These are phyloP conservation scores for Pythium sp. DNA, from an alignment of 352 stramenopile species.

Conservation along the genomic window DNA sequence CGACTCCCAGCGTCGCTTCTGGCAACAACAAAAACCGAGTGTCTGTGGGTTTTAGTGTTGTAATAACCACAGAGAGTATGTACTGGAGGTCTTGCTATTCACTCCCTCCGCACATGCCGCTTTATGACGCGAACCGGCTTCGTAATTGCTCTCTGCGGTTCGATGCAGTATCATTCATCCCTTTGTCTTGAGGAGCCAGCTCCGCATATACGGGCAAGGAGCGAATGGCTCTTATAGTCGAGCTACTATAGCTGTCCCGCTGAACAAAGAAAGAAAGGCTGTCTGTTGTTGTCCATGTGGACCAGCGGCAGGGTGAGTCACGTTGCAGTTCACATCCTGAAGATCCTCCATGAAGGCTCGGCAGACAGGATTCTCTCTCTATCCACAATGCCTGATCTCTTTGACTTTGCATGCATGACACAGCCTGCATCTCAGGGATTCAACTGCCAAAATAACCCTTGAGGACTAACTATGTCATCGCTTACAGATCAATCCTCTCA, in stretches of 20 bases:
- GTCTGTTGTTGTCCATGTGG: not conserved
- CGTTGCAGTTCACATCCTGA: not conserved
- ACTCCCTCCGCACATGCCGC: not conserved
- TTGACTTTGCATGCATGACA: not conserved
- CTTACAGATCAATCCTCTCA: no score
- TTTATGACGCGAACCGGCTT: not conserved
- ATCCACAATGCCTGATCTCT: not conserved
- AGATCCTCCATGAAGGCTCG: not conserved
- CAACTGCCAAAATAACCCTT: no score
- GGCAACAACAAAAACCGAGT: not conserved
- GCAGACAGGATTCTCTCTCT: not conserved
- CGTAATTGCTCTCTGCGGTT: not conserved
- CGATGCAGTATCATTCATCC: not conserved
- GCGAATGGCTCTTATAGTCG: not conserved
- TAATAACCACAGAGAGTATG: not conserved
- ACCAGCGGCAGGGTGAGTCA: not conserved
- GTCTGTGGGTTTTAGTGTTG: not conserved
- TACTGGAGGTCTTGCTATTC: not conserved
- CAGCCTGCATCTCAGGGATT: not conserved
- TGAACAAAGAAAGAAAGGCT: not conserved
- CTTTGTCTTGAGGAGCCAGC: not conserved
- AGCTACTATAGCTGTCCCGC: not conserved
- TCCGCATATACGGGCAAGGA: not conserved
- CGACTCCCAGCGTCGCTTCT: not conserved
- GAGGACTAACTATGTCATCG: no score